phyloP scores from a whole-genome alignment of 495 filamentous ascomycete genomes.

The Penicillium argentinense region DNA sequence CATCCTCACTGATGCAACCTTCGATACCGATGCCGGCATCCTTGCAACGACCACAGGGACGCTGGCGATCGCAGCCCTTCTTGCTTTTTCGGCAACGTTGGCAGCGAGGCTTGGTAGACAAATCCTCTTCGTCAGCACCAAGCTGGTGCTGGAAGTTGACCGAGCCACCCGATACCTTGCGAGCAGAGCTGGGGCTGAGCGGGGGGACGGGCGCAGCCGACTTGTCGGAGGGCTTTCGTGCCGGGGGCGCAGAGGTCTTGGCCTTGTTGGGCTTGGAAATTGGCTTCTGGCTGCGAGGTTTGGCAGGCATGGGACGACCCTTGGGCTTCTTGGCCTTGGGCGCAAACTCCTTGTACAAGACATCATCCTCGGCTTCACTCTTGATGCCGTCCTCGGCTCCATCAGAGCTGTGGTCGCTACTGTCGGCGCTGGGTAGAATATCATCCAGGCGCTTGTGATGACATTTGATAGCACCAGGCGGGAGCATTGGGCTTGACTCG shows the following conservation, averaged over 20 bases:
- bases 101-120: slow-evolving; percentile 93
- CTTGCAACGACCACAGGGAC: slow-evolving; percentile 91
- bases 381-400: slow-evolving; percentile 54
- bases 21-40: slow-evolving; percentile 92
- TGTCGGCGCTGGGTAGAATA: slow-evolving; percentile 66
- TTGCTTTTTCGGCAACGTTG: slow-evolving; percentile 99
- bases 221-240: slow-evolving; percentile 57
- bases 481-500: slow-evolving; percentile 56
- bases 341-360: slow-evolving; percentile 38
- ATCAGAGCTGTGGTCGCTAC: slow-evolving; percentile 69
- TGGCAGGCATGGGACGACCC: slow-evolving; percentile 36
- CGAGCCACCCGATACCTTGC: slow-evolving; percentile 72
- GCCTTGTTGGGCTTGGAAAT: slow-evolving; percentile 44
- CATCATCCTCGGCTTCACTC: slow-evolving; percentile 50
- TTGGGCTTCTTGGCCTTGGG: slow-evolving; percentile 49
- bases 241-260: slow-evolving; percentile 27
- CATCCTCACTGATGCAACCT: slow-evolving; percentile 93
- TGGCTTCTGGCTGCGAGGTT: slow-evolving; percentile 37
- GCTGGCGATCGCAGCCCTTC: slow-evolving; percentile 96
- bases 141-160: slow-evolving; percentile 69
- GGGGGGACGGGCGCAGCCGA: slow-evolving; percentile 36
- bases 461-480: slow-evolving; percentile 50
- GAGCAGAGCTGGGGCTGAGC: slow-evolving; percentile 62
- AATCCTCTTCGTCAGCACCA: slow-evolving; percentile 80
- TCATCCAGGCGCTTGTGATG: slow-evolving; percentile 59